Evolutionary conservation across 2,329 filamentous ascomycete species (phyloP).

Genomic region (Paecilomyces sp.): DNA sequence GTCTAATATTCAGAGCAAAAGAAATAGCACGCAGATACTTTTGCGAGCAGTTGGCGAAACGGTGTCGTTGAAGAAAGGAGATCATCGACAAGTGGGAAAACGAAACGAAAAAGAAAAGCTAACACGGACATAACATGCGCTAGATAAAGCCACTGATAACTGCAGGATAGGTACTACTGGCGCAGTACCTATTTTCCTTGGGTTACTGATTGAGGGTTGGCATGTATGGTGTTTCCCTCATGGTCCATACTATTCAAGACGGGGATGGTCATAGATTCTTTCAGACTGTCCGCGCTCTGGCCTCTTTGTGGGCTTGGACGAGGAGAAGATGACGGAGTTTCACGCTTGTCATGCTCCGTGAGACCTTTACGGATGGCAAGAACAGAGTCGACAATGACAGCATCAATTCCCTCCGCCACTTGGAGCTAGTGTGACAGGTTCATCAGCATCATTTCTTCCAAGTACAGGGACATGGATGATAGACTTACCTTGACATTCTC

Average conservation of each 20-base stretch:
- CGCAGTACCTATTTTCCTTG: neutral
- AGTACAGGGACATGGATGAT: neutral
- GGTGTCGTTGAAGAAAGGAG: neutral
- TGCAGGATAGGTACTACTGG: neutral
- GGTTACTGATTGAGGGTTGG: neutral
- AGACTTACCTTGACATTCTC: constrained; percentile 70
- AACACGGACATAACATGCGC: neutral
- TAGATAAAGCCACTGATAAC: neutral
- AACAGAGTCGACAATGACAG: constrained; percentile 94
- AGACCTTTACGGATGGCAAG: constrained; percentile 87
- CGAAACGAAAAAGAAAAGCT: neutral
- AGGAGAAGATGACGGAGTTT: constrained; percentile 16
- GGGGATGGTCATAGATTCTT: constrained; percentile 16
- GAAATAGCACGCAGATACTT: neutral
- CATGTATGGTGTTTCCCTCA: constrained; percentile 3
- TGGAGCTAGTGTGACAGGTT: constrained; percentile 54
- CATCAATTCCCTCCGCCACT: constrained; percentile 92
- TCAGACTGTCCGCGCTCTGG: constrained; percentile 8
- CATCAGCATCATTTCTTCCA: constrained; percentile 3
- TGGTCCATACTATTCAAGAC: constrained; percentile 18
- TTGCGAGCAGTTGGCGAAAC: neutral
- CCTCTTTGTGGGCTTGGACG: constrained; percentile 15
- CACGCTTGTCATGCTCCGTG: constrained; percentile 41
- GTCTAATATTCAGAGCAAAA: neutral
- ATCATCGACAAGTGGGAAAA: neutral